Percentiles rank a stretch among this genome's conserved stretches.
phyloP scores from a whole-genome alignment of 805 yeast species.

The Wickerhamiella cacticola region DNA sequence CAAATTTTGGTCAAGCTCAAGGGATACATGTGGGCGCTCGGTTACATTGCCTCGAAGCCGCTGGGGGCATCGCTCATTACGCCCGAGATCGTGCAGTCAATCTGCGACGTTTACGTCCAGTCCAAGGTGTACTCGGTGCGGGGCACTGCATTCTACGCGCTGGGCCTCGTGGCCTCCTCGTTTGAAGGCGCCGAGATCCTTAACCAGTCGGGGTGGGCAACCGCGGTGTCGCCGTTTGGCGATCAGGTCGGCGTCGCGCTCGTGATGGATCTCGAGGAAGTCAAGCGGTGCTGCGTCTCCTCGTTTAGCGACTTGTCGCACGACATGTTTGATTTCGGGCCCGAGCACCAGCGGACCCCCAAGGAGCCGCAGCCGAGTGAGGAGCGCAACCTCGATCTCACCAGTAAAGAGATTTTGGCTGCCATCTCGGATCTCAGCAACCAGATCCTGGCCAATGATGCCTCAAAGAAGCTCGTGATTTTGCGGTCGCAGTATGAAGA shows the following conservation, averaged over 20 bases:
- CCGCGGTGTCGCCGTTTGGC: constrained; percentile 30
- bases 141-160: constrained; percentile 64
- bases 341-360: not conserved
- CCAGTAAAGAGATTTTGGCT: constrained; percentile 17
- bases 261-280: not conserved
- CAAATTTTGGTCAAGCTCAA: constrained; percentile 41
- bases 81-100: constrained; percentile 36
- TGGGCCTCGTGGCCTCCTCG: constrained; percentile 64
- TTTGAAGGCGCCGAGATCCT: constrained; percentile 71
- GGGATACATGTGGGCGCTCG: constrained; percentile 77
- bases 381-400: not conserved
- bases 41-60: constrained; percentile 63
- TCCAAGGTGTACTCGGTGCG: constrained; percentile 48
- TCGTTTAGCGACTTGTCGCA: constrained; percentile 11
- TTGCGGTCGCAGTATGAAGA: constrained; percentile 41
- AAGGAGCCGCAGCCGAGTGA: not conserved
- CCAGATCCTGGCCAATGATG: constrained; percentile 40
- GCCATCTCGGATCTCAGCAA: constrained; percentile 45
- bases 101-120: constrained; percentile 39
- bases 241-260: constrained; percentile 20
- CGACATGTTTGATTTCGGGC: constrained; percentile 19
- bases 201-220: constrained; percentile 69
- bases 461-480: constrained; percentile 45
- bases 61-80: constrained; percentile 49
- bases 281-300: not conserved